Percentiles rank a stretch among this genome's conserved stretches.
Evolutionary conservation across 192 early-diverging fungal genomes (phyloP).

Genomic region (Backusella tarrabulga): DNA sequence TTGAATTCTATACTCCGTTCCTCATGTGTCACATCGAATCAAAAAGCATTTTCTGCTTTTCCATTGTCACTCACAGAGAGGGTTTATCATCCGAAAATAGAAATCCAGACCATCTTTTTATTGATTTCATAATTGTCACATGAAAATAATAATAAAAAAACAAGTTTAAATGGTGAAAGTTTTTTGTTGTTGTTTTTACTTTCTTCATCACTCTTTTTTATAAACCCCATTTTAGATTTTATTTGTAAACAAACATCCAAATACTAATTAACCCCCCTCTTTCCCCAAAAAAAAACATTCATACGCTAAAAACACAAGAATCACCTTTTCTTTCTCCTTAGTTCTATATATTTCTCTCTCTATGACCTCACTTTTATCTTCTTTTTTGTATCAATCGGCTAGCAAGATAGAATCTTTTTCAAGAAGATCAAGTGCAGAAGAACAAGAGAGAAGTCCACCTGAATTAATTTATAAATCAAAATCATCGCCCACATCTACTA

Average conservation of each 20-base stretch:
- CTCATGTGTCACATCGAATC: neutral
- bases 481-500: neutral
- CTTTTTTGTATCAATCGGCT: conserved; percentile 10
- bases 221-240: neutral
- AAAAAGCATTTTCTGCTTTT: neutral
- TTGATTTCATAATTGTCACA: neutral
- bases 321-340: neutral
- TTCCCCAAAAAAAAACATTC: neutral
- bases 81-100: neutral
- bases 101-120: neutral
- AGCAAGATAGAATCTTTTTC: conserved; percentile 11
- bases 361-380: conserved; percentile 16
- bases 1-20: conserved; percentile 1
- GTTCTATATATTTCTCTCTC: neutral
- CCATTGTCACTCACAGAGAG: neutral
- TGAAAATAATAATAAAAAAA: neutral
- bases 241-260: neutral
- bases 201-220: neutral
- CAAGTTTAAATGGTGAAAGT: neutral
- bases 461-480: neutral
- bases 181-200: neutral
- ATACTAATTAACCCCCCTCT: neutral
- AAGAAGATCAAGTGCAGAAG: neutral
- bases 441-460: neutral
- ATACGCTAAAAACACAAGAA: neutral